Base-by-base conservation (phyloP, 2,329 filamentous ascomycete genomes). In the Pezicula rhizophila region DNA sequence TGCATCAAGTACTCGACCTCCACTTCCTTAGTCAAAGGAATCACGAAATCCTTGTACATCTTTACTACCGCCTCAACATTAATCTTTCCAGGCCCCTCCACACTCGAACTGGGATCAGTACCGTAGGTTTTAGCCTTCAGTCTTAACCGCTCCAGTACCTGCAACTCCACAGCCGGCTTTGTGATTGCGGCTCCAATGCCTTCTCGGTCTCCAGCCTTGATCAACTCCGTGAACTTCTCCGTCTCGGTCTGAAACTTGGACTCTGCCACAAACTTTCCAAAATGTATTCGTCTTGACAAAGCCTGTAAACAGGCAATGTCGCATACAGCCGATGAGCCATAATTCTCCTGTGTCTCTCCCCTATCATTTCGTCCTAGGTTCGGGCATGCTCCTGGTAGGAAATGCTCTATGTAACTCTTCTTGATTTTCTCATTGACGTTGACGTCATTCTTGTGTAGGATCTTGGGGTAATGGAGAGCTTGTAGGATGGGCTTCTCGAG, bases 1-100 rank as follows among this genome's bases (percentile, higher is more conserved):
- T 97, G 89, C 89, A 99, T 95, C 59, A 99, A 74, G 67, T 99
- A 99, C 61, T 99, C 93, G 8, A 99, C 90, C 74, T 99, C 93
- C 37, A 99, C 92, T 55, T 90, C 86, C 69, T 99, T 99, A n/a
- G 93, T 99, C 66, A 97, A 70, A 0, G 93, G 93, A 59, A 99
- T 99, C 52, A 99, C 91, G 70, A 87, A 88, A 66, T 96, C 80
- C 77, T 82, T 82, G 71, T 96, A 96, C 85, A 95, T 92, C 54
- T 78, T 76, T 45, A 95, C 89, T 20, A 96, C 89, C 1, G 91
- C 91, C 52, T 97, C 89, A 2, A 87, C 88, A 64, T 97, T 84
- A 62, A 99, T 95, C 77, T 97, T 97, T 56, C 74, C 75, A 48
- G 75, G 72, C n/a, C 75, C 77, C 14, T 77, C 73, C 6, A 72